Conservation (phyloP, 257 asterid species). For the Vinca minor region DNA sequence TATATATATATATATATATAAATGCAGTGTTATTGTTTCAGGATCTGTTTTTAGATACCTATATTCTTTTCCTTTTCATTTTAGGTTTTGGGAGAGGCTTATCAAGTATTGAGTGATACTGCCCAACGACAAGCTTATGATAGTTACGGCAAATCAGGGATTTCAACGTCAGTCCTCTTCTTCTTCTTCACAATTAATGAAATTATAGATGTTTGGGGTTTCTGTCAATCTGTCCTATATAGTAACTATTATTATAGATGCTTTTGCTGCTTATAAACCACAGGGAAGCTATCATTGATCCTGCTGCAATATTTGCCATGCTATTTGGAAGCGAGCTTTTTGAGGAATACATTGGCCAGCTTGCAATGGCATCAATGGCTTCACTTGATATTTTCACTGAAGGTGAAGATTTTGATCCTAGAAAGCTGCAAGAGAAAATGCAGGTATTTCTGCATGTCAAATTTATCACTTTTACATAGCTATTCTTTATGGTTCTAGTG, state of each 20-base stretch:
- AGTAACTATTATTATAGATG: conserved; percentile 2
- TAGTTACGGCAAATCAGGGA: conserved; percentile 89
- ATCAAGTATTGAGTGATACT: conserved; percentile 95
- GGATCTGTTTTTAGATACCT: background rate
- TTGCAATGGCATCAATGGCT: conserved; percentile 99
- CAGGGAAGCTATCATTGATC: conserved; percentile 96
- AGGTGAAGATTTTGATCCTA: conserved; percentile 79
- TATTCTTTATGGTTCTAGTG: background rate
- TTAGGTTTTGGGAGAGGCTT: conserved; percentile 98
- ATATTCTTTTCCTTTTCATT: conserved; percentile 8
- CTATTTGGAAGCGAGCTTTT: conserved; percentile 99
- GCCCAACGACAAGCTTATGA: conserved; percentile 88
- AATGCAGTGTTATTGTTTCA: background rate
- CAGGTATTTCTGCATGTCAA: conserved; percentile 42
- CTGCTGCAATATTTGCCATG: conserved; percentile 99
- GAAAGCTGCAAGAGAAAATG: conserved; percentile 86
- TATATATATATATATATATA: background rate
- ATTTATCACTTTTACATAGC: background rate
- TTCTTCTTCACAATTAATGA: conserved; percentile 2
- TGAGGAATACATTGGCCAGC: conserved; percentile 98
- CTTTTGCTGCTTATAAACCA: conserved; percentile 17
- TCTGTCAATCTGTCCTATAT: conserved; percentile 5
- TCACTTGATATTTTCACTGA: conserved; percentile 75
- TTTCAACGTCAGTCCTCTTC: conserved; percentile 62
- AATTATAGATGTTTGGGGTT: conserved; percentile 2